Conservation (phyloP, 78 protist species). For the Pigoraptor vietnamica region DNA sequence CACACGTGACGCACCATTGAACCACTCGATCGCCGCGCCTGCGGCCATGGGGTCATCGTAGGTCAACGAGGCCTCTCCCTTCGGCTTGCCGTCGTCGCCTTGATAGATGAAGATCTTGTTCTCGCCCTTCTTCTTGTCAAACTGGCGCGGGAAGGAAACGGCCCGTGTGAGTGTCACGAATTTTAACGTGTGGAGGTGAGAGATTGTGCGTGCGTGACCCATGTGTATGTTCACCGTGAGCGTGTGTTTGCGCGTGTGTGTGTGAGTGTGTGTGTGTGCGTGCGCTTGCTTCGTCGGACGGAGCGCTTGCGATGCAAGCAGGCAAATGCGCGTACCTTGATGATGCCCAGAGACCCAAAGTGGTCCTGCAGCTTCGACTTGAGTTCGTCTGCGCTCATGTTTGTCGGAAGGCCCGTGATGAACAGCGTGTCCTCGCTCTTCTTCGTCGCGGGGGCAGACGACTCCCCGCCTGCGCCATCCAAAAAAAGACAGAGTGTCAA, state of each 20-base stretch:
- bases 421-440: background rate
- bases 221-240: no score
- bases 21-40: constrained; percentile 11
- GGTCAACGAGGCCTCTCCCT: constrained; percentile 13
- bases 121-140: constrained; percentile 16
- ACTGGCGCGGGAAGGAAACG: background rate
- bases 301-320: no score
- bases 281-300: no score
- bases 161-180: background rate
- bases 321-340: background rate
- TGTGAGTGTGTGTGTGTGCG: no score
- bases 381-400: background rate
- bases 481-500: no score
- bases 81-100: constrained; percentile 28
- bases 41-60: constrained; percentile 8
- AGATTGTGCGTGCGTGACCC: no score
- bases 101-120: constrained; percentile 21
- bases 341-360: background rate
- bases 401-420: background rate
- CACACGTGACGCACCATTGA: background rate
- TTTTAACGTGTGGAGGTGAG: no score
- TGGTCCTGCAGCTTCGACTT: background rate
- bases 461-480: no score
- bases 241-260: background rate
- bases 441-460: no score